phyloP scores from a whole-genome alignment of 2,329 filamentous ascomycete genomes.

The Paecilomyces variotii region DNA sequence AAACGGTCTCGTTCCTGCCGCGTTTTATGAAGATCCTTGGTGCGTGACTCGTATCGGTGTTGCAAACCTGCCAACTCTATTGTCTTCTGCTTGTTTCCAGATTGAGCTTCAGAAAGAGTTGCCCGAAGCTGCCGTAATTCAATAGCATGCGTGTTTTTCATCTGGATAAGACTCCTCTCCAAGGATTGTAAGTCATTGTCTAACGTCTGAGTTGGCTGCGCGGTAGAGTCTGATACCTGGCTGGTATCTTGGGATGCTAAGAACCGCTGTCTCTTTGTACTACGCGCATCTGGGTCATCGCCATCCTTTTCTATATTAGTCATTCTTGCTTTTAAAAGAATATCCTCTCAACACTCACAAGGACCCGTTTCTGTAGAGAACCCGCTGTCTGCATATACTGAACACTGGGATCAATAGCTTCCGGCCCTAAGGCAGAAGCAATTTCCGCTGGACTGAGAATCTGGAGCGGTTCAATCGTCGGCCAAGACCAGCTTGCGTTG shows the following conservation, averaged over 20 bases:
- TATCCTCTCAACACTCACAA: constrained; percentile 17
- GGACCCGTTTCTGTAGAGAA: constrained; percentile 20
- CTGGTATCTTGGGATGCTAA: constrained; percentile 27
- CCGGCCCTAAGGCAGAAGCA: constrained; percentile 8
- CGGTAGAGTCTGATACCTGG: constrained; percentile 28
- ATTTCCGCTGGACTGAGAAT: constrained; percentile 22
- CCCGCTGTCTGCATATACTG: not conserved
- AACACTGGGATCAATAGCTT: not conserved
- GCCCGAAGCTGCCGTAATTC: constrained; percentile 24
- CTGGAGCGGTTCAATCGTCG: constrained; percentile 29
- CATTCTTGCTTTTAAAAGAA: not conserved
- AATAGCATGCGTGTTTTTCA: constrained; percentile 21
- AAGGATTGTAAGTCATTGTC: constrained; percentile 19
- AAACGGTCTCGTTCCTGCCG: constrained; percentile 29
- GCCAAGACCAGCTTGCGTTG: constrained; percentile 29
- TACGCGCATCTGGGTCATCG: constrained; percentile 20
- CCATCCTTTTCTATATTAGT: constrained; percentile 9
- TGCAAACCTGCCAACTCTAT: constrained; percentile 28
- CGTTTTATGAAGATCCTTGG: constrained; percentile 27
- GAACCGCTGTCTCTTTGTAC: constrained; percentile 31
- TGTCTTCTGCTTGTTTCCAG: constrained; percentile 25
- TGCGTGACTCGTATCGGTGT: constrained; percentile 38
- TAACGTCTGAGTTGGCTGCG: constrained; percentile 22
- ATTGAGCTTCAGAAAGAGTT: constrained; percentile 16
- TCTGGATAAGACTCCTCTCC: constrained; percentile 22